Evolutionary conservation across 106 monocot genomes (phyloP), one percentile per base, ranked within the genome.

Genomic region (Acorus calamus): DNA sequence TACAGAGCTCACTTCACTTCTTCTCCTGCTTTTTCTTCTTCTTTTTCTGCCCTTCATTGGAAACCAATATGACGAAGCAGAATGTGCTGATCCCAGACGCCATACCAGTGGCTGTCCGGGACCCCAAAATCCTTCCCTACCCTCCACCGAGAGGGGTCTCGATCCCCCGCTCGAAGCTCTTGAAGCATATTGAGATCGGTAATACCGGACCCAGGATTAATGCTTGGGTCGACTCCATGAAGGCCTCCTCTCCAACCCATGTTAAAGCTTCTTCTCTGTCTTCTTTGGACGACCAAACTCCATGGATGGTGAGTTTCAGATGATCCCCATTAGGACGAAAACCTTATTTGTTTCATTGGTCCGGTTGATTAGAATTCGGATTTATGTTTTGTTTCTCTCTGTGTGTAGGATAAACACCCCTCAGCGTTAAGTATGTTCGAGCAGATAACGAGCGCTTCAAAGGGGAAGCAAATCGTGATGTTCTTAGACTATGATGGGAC

Each of bases 401-500:
- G 3, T 4, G 28, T 28, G 61, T 72, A 80, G 79, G 55, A 7
- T 54, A 56, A 50, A 41, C 83, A 88, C 12, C 93, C 93, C 3
- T 93, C 88, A 52, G 93, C 93, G 4, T 63, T 93, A 11, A 55
- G 53, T 46, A 79, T 41, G 71, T 83, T 93, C 59, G 85, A 83
- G 54, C 74, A 85, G 68, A 86, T 93, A 59, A 50, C 76, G 28
- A 60, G 50, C 7, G 67, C 68, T 1, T 78, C 82, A 0, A 76
- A 60, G 13, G 85, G 80, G 68, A 93, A 93, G 70, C 66, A 80
- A 65, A 81, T 93, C 11, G 85, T 81, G 2, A 69, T 93, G 82
- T 93, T 93, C 60, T 59, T 93, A 14, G 93, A 93, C 69, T 93
- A 93, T 67, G 93, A 93, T 46, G 93, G 93, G 1, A 93, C 93